Evolutionary conservation across 768 basidiomycete species (phyloP).

Genomic region (Trametes gibbosa): DNA sequence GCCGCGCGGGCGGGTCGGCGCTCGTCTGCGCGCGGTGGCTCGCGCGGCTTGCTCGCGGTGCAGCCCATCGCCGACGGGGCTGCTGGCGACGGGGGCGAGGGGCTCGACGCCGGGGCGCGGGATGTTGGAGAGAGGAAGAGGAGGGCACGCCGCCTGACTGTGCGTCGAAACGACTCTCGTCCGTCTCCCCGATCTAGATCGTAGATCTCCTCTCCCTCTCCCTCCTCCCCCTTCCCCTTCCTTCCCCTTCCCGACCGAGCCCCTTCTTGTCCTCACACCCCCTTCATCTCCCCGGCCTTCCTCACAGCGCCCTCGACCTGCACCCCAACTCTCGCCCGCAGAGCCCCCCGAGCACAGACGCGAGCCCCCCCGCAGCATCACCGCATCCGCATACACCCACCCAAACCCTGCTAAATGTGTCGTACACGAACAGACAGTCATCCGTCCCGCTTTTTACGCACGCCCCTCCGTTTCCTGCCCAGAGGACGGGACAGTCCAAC

Average conservation of each 20-base stretch:
- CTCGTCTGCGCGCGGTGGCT: not conserved
- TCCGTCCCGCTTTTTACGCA: too few species aligned
- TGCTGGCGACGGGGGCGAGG: not conserved
- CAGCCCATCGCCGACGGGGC: not conserved
- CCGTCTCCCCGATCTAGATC: constrained; percentile 3
- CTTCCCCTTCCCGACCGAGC: too few species aligned
- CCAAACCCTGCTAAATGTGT: too few species aligned
- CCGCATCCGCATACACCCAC: too few species aligned
- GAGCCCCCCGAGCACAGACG: too few species aligned
- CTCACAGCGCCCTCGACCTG: not conserved
- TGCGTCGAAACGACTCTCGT: not conserved
- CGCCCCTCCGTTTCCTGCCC: too few species aligned
- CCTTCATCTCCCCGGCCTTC: not conserved
- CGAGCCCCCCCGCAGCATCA: too few species aligned
- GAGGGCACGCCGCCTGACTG: constrained; percentile 1
- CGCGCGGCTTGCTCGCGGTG: not conserved
- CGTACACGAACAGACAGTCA: too few species aligned
- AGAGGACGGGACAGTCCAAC: too few species aligned
- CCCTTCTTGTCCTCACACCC: not conserved
- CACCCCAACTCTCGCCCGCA: too few species aligned
- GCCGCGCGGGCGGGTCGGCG: not conserved
- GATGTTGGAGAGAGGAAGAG: not conserved
- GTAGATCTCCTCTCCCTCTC: not conserved
- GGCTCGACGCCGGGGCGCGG: not conserved
- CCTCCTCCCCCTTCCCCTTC: not conserved